phyloP scores from a whole-genome alignment of 257 asterid species.

The Striga asiatica region DNA sequence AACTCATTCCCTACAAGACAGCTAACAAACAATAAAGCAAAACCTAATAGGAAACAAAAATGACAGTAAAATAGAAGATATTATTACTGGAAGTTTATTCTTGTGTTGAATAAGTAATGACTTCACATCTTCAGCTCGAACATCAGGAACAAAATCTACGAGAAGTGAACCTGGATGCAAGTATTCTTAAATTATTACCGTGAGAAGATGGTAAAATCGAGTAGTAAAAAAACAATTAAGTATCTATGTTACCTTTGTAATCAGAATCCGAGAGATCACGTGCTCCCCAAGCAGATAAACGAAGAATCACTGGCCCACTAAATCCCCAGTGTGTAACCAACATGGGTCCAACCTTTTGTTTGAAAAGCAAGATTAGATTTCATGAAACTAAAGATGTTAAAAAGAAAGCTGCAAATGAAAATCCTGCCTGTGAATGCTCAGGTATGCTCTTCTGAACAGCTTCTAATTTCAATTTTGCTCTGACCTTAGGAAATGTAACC shows the following conservation, averaged over 20 bases:
- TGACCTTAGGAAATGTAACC: constrained; percentile 76
- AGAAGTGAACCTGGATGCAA: constrained; percentile 50
- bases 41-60: neutral
- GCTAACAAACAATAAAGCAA: constrained; percentile 4
- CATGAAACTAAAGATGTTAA: neutral
- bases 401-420: constrained; percentile 13
- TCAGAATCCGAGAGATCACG: constrained; percentile 60
- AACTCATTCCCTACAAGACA: no score
- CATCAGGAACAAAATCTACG: constrained; percentile 83
- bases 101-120: constrained; percentile 51
- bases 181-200: constrained; percentile 17
- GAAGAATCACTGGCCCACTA: constrained; percentile 93
- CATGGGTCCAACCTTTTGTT: constrained; percentile 77
- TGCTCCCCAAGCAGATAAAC: constrained; percentile 97
- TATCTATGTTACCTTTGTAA: constrained; percentile 52
- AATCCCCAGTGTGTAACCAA: constrained; percentile 97
- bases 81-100: constrained; percentile 51
- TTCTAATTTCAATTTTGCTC: constrained; percentile 61
- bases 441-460: constrained; percentile 50
- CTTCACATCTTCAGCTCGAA: constrained; percentile 56
- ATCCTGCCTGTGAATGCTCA: constrained; percentile 74
- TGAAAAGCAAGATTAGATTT: constrained; percentile 21
- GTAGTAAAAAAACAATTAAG: neutral
- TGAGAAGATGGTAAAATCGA: constrained; percentile 9
- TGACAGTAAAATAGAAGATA: neutral